Conservation (phyloP, 2,329 filamentous ascomycete species). For the Fusarium falciforme region DNA sequence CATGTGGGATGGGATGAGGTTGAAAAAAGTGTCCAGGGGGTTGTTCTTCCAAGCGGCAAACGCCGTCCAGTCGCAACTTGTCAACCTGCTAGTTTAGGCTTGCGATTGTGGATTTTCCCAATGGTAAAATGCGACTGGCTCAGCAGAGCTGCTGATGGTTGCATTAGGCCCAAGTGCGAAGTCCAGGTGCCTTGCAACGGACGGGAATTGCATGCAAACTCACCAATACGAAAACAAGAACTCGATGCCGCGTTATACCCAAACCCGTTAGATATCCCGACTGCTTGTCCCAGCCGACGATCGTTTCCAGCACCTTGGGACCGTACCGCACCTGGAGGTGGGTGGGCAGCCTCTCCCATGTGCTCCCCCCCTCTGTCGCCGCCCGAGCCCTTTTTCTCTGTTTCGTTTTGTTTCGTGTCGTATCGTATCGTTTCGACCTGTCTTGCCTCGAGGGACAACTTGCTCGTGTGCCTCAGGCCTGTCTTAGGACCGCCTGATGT, state of each 20-base stretch:
- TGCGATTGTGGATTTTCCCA: slow-evolving; percentile 7
- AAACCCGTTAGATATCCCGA: neutral
- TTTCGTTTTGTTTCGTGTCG: neutral
- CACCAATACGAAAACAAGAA: slow-evolving; percentile 15
- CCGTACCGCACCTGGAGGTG: neutral
- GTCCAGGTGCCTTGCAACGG: slow-evolving; percentile 1
- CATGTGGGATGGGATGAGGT: neutral
- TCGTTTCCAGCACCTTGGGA: slow-evolving; percentile 8
- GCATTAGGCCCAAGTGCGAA: slow-evolving; percentile 20
- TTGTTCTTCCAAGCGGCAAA: neutral
- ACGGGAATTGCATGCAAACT: slow-evolving; percentile 10
- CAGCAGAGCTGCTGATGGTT: slow-evolving; percentile 30
- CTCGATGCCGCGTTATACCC: neutral
- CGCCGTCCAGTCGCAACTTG: neutral
- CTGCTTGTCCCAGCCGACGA: slow-evolving; percentile 2
- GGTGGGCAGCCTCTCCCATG: neutral
- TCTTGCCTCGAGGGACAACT: neutral
- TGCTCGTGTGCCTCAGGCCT: neutral
- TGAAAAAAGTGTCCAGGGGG: neutral
- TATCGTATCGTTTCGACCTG: slow-evolving; percentile 10
- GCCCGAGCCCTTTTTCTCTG: neutral
- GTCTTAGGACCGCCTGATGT: slow-evolving; percentile 1
- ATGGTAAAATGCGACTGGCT: slow-evolving; percentile 32
- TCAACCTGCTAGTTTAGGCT: slow-evolving; percentile 1
- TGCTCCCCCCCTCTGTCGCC: neutral